Evolutionary conservation across 1,284 basidiomycete genomes (phyloP).

Genomic region (Apiotrichum porosum): DNA sequence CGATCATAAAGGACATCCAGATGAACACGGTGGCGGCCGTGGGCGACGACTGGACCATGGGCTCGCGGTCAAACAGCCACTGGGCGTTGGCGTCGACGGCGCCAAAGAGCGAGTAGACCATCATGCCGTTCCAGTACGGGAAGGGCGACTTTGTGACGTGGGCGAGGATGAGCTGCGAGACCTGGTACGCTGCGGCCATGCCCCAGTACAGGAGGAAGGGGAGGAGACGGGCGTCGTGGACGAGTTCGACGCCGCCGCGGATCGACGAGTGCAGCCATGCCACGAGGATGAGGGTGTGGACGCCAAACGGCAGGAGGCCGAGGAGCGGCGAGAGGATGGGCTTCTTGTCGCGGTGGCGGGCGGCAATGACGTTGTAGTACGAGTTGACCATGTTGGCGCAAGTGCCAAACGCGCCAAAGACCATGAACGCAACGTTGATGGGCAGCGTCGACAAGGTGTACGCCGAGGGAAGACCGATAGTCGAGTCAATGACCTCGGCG

Average conservation of each 20-base stretch:
- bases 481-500: constrained; percentile 26
- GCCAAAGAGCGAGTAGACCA: constrained; percentile 72
- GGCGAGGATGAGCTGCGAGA: constrained; percentile 86
- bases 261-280: constrained; percentile 70
- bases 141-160: constrained; percentile 83
- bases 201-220: constrained; percentile 90
- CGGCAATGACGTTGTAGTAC: constrained; percentile 70
- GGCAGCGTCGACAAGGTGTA: constrained; percentile 55
- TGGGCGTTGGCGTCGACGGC: constrained; percentile 78
- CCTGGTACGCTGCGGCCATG: constrained; percentile 61
- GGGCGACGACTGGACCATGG: constrained; percentile 48
- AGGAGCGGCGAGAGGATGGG: constrained; percentile 59
- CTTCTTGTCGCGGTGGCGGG: constrained; percentile 52
- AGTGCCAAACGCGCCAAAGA: constrained; percentile 69
- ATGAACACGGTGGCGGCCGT: constrained; percentile 62
- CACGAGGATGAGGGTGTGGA: constrained; percentile 65
- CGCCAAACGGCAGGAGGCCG: constrained; percentile 72
- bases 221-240: constrained; percentile 62
- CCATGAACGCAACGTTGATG: constrained; percentile 83
- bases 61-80: constrained; percentile 56
- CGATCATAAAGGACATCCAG: constrained; percentile 53
- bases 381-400: constrained; percentile 75
- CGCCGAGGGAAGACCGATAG: constrained; percentile 25
- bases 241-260: constrained; percentile 49
- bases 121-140: constrained; percentile 81